These are phyloP conservation scores for Talaromyces sp. DNA, from an alignment of 2,329 filamentous ascomycete species.

Conservation along the genomic window DNA sequence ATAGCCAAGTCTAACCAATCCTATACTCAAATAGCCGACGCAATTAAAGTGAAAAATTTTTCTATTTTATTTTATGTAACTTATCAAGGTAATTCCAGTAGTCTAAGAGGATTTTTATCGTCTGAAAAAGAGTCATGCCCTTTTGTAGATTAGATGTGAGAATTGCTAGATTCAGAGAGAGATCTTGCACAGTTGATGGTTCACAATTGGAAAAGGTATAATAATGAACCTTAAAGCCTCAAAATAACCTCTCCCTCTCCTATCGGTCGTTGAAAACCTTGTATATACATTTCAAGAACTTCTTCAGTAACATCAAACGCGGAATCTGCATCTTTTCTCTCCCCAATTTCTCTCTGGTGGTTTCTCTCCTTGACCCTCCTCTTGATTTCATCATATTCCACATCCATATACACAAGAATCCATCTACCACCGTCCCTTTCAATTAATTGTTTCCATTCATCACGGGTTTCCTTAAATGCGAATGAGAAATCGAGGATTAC, in stretches of 20 bases:
- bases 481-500: slow-evolving; percentile 12
- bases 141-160: too few species aligned
- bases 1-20: too few species aligned
- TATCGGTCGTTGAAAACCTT: slow-evolving; percentile 12
- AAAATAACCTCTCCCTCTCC: slow-evolving; percentile 8
- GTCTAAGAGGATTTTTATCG: too few species aligned
- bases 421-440: slow-evolving; percentile 7
- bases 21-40: too few species aligned
- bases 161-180: too few species aligned
- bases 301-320: slow-evolving; percentile 12
- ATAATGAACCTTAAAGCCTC: background rate
- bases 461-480: slow-evolving; percentile 8
- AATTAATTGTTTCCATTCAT: slow-evolving; percentile 12
- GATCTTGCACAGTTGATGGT: too few species aligned
- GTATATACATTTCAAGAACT: slow-evolving; percentile 8
- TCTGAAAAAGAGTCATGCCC: too few species aligned
- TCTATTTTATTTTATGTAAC: too few species aligned
- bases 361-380: slow-evolving; percentile 12
- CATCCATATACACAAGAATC: slow-evolving; percentile 12
- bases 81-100: too few species aligned
- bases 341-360: background rate
- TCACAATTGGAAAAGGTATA: background rate
- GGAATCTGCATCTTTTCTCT: slow-evolving; percentile 12
- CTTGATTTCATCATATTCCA: slow-evolving; percentile 12
- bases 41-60: too few species aligned